These are phyloP conservation scores for Somion occarium DNA, from an alignment of 1,284 basidiomycete species.

Conservation along the genomic window DNA sequence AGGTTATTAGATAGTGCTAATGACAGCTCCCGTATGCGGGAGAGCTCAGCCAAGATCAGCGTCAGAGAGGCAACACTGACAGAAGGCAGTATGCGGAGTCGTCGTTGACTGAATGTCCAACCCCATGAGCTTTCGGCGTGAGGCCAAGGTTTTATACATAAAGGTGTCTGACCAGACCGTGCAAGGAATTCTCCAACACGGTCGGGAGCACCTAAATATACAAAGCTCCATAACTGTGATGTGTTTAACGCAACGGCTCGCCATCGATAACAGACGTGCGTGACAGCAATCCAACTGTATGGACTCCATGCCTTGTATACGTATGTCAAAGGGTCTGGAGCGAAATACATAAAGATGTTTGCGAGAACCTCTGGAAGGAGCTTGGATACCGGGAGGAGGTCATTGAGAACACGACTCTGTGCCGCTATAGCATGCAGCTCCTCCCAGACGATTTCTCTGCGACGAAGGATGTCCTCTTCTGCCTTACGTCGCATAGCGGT, in stretches of 20 bases:
- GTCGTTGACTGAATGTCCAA: neutral
- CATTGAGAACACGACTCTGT: neutral
- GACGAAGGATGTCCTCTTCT: neutral
- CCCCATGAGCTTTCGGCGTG: neutral
- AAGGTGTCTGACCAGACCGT: neutral
- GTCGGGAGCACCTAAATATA: neutral
- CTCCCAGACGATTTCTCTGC: neutral
- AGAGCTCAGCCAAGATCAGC: neutral
- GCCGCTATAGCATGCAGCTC: neutral
- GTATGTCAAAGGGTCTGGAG: neutral
- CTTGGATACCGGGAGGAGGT: neutral
- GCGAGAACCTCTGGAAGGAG: neutral
- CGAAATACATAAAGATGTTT: neutral
- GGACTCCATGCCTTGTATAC: neutral
- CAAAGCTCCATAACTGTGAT: neutral
- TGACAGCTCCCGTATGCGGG: neutral
- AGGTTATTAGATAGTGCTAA: neutral
- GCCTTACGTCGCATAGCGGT: neutral
- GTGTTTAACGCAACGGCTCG: neutral
- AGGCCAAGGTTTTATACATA: neutral
- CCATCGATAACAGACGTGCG: conserved; percentile 4
- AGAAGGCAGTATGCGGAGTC: neutral
- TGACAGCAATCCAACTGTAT: neutral
- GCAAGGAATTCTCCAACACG: neutral
- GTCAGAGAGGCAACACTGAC: neutral